Percentiles rank a stretch among this genome's conserved stretches.
These are phyloP conservation scores for Paramecium primaurelia DNA, from an alignment of 73 alveolate genomes.

Conservation along the genomic window DNA sequence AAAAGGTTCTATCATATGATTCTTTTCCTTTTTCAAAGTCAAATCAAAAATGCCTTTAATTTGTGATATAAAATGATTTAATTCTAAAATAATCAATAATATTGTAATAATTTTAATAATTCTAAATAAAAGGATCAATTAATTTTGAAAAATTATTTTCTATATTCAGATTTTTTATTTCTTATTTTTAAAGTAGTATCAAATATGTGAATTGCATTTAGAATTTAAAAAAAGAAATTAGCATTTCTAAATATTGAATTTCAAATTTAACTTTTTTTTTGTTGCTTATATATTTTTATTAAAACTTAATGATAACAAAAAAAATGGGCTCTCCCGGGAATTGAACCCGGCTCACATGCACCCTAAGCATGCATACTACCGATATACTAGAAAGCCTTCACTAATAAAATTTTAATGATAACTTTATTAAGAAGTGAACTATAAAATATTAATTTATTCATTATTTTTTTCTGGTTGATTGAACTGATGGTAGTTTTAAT, in stretches of 20 bases:
- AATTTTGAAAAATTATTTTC: too few relatives aligned
- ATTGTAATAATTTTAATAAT: too few relatives aligned
- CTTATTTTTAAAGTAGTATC: too few relatives aligned
- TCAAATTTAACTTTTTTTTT: neutral
- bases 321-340: conserved; percentile 52
- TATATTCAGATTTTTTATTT: too few relatives aligned
- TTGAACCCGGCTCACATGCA: conserved; percentile 53
- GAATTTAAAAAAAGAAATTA: neutral
- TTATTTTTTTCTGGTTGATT: neutral
- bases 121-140: too few relatives aligned
- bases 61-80: neutral
- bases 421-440: neutral
- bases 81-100: too few relatives aligned
- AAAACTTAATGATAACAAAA: neutral
- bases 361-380: conserved; percentile 52
- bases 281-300: neutral
- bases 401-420: neutral
- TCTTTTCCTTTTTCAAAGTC: neutral
- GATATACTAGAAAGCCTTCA: conserved; percentile 45
- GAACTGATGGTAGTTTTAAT: neutral
- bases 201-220: too few relatives aligned
- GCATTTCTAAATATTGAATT: neutral
- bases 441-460: neutral
- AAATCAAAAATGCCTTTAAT: neutral
- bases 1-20: too few relatives aligned